Conservation (phyloP, 2,329 filamentous ascomycete genomes). For the Calonectria pseudoreteaudii region DNA sequence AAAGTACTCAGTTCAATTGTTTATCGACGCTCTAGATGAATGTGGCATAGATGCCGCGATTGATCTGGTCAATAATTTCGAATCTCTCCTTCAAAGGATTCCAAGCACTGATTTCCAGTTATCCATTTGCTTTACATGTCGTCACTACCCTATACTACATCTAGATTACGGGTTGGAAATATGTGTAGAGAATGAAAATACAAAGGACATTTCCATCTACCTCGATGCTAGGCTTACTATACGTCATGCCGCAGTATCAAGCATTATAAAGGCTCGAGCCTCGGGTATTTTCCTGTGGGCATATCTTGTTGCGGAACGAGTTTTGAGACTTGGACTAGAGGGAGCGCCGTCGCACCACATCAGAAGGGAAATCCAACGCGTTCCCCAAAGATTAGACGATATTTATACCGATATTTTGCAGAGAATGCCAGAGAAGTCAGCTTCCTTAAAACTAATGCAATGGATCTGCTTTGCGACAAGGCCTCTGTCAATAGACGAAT, state of each 20-base stretch:
- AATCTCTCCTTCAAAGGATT: conserved; percentile 31
- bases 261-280: conserved; percentile 13
- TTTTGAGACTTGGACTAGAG: conserved; percentile 26
- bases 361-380: conserved; percentile 27
- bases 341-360: conserved; percentile 33
- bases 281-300: conserved; percentile 53
- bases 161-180: conserved; percentile 39
- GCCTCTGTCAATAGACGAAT: conserved; percentile 41
- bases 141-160: conserved; percentile 46
- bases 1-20: conserved; percentile 38
- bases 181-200: conserved; percentile 46
- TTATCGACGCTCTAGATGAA: conserved; percentile 53
- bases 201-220: conserved; percentile 44
- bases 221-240: conserved; percentile 38
- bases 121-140: conserved; percentile 48
- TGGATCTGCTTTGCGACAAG: conserved; percentile 48
- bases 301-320: conserved; percentile 40
- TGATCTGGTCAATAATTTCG: conserved; percentile 33
- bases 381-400: conserved; percentile 38
- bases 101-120: conserved; percentile 22
- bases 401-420: conserved; percentile 42
- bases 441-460: conserved; percentile 43
- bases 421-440: conserved; percentile 25
- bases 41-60: conserved; percentile 41
- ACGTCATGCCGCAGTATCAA: neutral